A percentile compares a stretch with the other conserved stretches of the same genome.
Conservation (phyloP, 306 rosid species). For the Malus fusca region DNA sequence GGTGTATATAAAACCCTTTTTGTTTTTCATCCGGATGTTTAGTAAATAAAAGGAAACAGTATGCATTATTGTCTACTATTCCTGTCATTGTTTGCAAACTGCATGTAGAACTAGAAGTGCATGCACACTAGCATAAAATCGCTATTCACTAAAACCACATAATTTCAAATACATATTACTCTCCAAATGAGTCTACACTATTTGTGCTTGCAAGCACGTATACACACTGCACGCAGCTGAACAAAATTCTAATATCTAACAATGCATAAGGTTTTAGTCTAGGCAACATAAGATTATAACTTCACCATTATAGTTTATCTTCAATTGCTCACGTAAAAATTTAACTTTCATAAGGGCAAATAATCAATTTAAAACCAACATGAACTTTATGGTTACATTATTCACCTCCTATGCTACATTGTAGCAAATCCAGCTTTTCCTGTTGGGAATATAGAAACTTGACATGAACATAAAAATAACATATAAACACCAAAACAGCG, state of each 20-base stretch:
- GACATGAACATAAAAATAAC: neutral
- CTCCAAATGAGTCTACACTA: neutral
- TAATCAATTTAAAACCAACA: neutral
- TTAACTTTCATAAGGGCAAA: neutral
- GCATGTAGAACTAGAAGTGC: neutral
- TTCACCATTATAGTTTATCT: neutral
- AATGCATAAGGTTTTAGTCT: neutral
- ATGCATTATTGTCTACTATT: neutral
- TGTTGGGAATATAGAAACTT: neutral
- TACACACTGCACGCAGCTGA: neutral
- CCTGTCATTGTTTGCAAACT: neutral
- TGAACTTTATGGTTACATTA: neutral
- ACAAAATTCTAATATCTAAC: neutral
- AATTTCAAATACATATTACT: neutral
- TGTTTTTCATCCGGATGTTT: neutral
- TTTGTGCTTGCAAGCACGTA: neutral
- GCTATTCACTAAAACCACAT: neutral
- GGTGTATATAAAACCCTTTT: neutral
- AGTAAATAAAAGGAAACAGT: neutral
- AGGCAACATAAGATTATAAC: neutral
- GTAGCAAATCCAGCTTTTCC: neutral
- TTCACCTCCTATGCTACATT: neutral
- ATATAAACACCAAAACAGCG: neutral
- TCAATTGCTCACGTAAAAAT: neutral
- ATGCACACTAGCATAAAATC: neutral